Conservation (phyloP, 768 basidiomycete species). For the Suillus cothurnatus region DNA sequence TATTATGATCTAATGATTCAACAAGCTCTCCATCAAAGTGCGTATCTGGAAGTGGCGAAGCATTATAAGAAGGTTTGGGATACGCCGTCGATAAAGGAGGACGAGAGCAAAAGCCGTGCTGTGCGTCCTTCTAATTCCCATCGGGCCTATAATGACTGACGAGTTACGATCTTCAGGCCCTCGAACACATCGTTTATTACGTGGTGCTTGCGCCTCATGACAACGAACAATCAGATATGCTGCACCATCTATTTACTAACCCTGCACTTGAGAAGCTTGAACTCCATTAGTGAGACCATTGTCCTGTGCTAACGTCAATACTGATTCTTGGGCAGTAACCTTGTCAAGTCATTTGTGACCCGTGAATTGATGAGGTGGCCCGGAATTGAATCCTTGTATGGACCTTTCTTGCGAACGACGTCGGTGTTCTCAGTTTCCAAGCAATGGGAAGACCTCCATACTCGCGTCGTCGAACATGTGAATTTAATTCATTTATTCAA, state of each 20-base stretch:
- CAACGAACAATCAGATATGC: slow-evolving; percentile 97
- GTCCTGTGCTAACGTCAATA: slow-evolving; percentile 6
- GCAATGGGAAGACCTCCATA: slow-evolving; percentile 94
- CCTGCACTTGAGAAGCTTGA: slow-evolving; percentile 80
- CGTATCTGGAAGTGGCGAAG: slow-evolving; percentile 93
- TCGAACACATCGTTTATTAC: slow-evolving; percentile 95
- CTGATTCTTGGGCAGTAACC: slow-evolving; percentile 59
- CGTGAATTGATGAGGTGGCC: slow-evolving; percentile 97
- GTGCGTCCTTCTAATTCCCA: slow-evolving; percentile 42
- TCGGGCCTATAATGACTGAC: slow-evolving; percentile 9
- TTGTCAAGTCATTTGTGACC: slow-evolving; percentile 92
- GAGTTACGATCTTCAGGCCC: slow-evolving; percentile 53
- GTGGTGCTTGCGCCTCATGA: slow-evolving; percentile 91
- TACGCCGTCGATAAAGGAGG: slow-evolving; percentile 90
- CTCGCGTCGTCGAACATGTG: slow-evolving; percentile 96
- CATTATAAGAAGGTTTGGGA: slow-evolving; percentile 98
- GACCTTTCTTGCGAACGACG: slow-evolving; percentile 77
- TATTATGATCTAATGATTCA: slow-evolving; percentile 98
- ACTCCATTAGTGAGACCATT: slow-evolving; percentile 70
- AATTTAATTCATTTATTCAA: slow-evolving; percentile 30
- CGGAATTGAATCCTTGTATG: slow-evolving; percentile 87
- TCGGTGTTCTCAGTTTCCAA: slow-evolving; percentile 78
- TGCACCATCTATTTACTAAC: slow-evolving; percentile 83
- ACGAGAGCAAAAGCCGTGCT: slow-evolving; percentile 68
- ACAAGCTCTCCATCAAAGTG: slow-evolving; percentile 80